Evolutionary conservation across 2,329 filamentous ascomycete species (phyloP).

Genomic region (Geosmithia flava): DNA sequence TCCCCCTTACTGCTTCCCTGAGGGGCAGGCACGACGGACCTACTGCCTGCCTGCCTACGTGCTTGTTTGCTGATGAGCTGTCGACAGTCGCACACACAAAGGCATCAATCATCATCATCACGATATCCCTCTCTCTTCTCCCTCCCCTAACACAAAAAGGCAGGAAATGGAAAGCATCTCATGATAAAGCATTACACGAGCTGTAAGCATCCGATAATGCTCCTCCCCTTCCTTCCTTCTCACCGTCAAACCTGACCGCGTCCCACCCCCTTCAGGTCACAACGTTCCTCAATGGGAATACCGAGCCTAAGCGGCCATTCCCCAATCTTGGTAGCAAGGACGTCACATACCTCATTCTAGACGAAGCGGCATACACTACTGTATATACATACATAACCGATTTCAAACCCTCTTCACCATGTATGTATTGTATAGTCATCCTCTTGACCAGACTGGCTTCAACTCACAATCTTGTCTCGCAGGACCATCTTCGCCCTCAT

Average conservation of each 20-base stretch:
- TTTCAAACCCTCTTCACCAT: neutral
- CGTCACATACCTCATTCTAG: too few species aligned
- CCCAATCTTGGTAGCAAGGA: neutral
- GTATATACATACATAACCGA: too few species aligned
- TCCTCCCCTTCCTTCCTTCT: neutral
- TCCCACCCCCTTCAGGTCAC: neutral
- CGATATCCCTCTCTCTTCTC: neutral
- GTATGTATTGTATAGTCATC: neutral
- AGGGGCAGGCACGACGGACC: neutral
- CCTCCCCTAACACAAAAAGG: neutral
- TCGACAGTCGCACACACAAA: neutral
- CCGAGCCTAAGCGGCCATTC: neutral
- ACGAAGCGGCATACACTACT: too few species aligned
- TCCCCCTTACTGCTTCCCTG: neutral
- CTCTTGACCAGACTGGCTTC: neutral
- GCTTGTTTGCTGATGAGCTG: neutral
- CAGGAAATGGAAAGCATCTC: neutral
- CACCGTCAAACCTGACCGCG: neutral
- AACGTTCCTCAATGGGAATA: neutral
- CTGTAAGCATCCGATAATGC: neutral
- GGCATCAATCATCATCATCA: neutral
- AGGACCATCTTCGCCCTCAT: slow-evolving; percentile 95
- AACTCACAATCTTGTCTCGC: neutral
- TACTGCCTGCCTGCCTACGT: neutral
- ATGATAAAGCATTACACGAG: neutral